Evolutionary conservation across 2,329 filamentous ascomycete species (phyloP).

Genomic region (Penicillium decumbens): DNA sequence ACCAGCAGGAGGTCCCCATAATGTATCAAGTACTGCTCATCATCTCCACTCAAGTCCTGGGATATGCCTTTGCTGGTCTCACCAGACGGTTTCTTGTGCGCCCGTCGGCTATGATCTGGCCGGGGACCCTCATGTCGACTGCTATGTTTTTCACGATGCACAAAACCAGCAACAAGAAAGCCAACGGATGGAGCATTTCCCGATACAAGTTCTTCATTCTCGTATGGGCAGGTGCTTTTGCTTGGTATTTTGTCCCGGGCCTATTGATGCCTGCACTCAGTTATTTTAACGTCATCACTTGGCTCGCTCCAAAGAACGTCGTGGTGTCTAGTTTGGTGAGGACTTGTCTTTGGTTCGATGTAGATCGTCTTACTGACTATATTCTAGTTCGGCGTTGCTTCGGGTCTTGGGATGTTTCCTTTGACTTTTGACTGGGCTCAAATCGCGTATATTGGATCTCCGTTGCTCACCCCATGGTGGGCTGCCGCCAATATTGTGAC

Average conservation of each 20-base stretch:
- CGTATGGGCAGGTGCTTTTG: constrained; percentile 65
- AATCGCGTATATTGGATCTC: constrained; percentile 81
- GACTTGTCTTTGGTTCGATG: background rate
- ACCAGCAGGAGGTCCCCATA: constrained; percentile 72
- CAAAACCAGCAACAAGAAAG: constrained; percentile 74
- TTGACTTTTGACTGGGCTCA: constrained; percentile 91
- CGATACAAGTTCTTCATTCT: constrained; percentile 79
- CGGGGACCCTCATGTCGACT: constrained; percentile 78
- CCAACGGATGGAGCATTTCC: constrained; percentile 76
- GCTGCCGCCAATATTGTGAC: constrained; percentile 79
- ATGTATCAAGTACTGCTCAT: constrained; percentile 77
- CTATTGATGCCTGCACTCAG: constrained; percentile 77
- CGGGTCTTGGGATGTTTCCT: constrained; percentile 76
- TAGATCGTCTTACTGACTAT: constrained; percentile 1
- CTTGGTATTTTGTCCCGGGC: constrained; percentile 81
- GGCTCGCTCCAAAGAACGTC: constrained; percentile 83
- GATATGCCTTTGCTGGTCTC: constrained; percentile 80
- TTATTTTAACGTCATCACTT: constrained; percentile 85
- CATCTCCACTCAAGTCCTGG: constrained; percentile 78
- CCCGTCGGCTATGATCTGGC: constrained; percentile 88
- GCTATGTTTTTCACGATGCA: constrained; percentile 86
- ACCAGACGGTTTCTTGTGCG: constrained; percentile 76
- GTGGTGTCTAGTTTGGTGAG: constrained; percentile 69
- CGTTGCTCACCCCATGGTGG: constrained; percentile 79
- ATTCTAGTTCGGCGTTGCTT: constrained; percentile 67